Percentiles rank a stretch among this genome's conserved stretches.
Conservation (phyloP, 2,329 filamentous ascomycete genomes). For the Biscogniauxia sp. region DNA sequence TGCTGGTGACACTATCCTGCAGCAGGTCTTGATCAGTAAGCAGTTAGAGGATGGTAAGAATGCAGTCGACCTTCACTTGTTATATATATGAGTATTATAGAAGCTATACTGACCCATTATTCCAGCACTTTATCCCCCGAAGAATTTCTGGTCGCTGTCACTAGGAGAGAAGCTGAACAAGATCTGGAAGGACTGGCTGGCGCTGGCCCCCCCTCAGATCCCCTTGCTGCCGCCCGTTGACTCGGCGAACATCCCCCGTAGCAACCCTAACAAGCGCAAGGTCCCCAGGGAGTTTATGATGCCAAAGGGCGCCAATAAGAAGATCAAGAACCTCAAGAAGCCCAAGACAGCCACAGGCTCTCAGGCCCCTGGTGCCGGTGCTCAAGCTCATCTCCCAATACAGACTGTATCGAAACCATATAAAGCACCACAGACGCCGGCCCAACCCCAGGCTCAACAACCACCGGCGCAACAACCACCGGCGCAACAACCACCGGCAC, state of each 20-base stretch:
- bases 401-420: not conserved
- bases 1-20: conserved; percentile 38
- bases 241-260: conserved; percentile 21
- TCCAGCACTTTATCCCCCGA: conserved; percentile 21
- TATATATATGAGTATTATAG: not conserved
- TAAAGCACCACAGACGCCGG: not conserved
- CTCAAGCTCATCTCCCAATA: not conserved
- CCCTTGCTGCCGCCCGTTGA: conserved; percentile 24
- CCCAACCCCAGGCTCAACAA: no score
- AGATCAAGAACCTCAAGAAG: not conserved
- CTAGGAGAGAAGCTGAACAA: conserved; percentile 8
- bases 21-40: conserved; percentile 29
- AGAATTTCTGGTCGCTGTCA: conserved; percentile 4
- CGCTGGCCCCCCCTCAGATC: conserved; percentile 7
- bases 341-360: not conserved
- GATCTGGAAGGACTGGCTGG: conserved; percentile 7
- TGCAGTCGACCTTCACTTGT: not conserved
- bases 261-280: conserved; percentile 30
- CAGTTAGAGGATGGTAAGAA: conserved; percentile 28
- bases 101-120: conserved; percentile 12
- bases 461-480: not conserved
- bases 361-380: no score
- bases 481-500: no score
- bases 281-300: conserved; percentile 26
- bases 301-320: not conserved